phyloP scores from a whole-genome alignment of 169 alveolate genomes.

The Eimeria maxima region DNA sequence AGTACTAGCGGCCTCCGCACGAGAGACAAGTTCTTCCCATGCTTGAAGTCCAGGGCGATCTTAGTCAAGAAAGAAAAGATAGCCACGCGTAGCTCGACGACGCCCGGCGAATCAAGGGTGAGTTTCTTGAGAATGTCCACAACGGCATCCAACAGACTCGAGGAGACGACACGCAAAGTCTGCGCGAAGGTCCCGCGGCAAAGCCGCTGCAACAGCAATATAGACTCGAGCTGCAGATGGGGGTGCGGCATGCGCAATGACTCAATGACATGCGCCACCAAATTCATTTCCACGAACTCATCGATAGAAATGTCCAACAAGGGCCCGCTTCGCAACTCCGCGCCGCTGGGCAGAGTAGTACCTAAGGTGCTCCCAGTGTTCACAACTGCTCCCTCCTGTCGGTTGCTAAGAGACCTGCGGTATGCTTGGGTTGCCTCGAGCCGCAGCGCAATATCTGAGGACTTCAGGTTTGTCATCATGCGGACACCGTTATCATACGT shows the following conservation, averaged over 20 bases:
- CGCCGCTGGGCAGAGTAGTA: slow-evolving; percentile 26
- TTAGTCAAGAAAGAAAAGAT: slow-evolving; percentile 80
- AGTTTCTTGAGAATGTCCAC: slow-evolving; percentile 73
- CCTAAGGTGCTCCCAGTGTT: slow-evolving; percentile 22
- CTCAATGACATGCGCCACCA: slow-evolving; percentile 79
- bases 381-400: slow-evolving; percentile 73
- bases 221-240: slow-evolving; percentile 81
- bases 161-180: slow-evolving; percentile 78
- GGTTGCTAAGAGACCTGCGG: slow-evolving; percentile 80
- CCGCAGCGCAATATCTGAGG: slow-evolving; percentile 72
- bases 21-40: slow-evolving; percentile 74
- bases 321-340: slow-evolving; percentile 78
- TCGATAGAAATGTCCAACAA: slow-evolving; percentile 79
- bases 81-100: slow-evolving; percentile 82
- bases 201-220: slow-evolving; percentile 81
- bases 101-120: slow-evolving; percentile 73
- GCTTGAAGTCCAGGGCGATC: slow-evolving; percentile 78
- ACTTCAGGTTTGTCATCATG: slow-evolving; percentile 76
- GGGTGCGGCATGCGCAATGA: slow-evolving; percentile 83
- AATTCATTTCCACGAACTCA: slow-evolving; percentile 67
- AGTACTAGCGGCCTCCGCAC: slow-evolving; percentile 75
- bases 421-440: slow-evolving; percentile 85
- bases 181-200: slow-evolving; percentile 82
- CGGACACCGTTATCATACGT: slow-evolving; percentile 76
- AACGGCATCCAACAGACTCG: slow-evolving; percentile 68